phyloP scores from a whole-genome alignment of 2,329 filamentous ascomycete species.

The Aspergillus amoenus region DNA sequence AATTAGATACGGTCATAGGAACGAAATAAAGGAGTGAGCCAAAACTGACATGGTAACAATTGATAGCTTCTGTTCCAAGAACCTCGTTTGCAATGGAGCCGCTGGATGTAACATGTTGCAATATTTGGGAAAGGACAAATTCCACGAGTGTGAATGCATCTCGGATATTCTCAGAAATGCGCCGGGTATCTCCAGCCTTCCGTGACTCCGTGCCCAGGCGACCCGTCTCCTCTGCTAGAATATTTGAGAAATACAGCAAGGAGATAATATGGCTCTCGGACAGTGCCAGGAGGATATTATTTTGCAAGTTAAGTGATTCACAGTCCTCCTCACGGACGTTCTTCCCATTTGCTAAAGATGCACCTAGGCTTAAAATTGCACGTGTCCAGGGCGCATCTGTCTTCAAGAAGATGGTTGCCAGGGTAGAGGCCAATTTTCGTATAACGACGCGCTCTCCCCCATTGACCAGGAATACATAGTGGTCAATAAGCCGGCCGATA shows the following conservation, averaged over 20 bases:
- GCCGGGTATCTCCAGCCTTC: conserved; percentile 14
- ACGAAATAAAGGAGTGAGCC: neutral
- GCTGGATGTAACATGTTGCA: conserved; percentile 23
- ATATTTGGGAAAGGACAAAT: conserved; percentile 34
- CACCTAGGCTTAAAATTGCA: conserved; percentile 37
- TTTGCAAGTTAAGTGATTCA: conserved; percentile 29
- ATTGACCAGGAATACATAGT: conserved; percentile 43
- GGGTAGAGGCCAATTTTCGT: conserved; percentile 47
- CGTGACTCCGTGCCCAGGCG: conserved; percentile 24
- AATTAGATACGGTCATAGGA: conserved; percentile 5
- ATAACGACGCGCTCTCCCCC: conserved; percentile 42
- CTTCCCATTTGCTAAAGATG: conserved; percentile 39
- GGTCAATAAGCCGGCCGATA: conserved; percentile 41
- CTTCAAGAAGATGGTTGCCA: conserved; percentile 46
- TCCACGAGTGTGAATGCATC: conserved; percentile 39
- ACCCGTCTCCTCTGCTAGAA: conserved; percentile 42
- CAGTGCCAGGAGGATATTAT: conserved; percentile 36
- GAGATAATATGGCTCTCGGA: conserved; percentile 35
- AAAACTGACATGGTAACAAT: conserved; percentile 36
- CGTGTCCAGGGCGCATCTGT: conserved; percentile 39
- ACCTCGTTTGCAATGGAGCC: conserved; percentile 21
- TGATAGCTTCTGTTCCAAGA: conserved; percentile 35
- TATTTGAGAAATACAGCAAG: conserved; percentile 40
- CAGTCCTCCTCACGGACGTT: conserved; percentile 36
- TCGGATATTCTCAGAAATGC: conserved; percentile 29